Conservation (phyloP, 2,329 filamentous ascomycete species). For the Pseudogymnoascus sp. region DNA sequence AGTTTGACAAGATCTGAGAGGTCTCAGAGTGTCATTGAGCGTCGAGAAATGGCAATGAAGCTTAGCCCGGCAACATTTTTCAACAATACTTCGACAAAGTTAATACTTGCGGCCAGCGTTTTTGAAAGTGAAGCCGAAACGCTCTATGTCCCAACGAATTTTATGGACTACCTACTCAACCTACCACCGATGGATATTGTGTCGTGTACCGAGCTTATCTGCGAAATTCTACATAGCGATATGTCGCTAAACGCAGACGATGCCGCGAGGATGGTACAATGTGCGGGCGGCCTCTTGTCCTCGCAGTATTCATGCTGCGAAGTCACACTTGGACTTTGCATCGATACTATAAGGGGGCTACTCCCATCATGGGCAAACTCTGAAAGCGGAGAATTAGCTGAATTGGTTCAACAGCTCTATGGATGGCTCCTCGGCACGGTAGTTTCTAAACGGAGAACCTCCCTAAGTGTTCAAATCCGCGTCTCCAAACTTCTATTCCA, state of each 20-base stretch:
- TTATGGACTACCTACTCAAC: slow-evolving; percentile 43
- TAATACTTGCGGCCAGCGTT: slow-evolving; percentile 22
- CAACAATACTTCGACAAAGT: slow-evolving; percentile 17
- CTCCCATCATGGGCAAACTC: slow-evolving; percentile 21
- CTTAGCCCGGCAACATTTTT: slow-evolving; percentile 24
- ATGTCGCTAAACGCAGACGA: slow-evolving; percentile 41
- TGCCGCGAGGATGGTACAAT: slow-evolving; percentile 41
- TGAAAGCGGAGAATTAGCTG: slow-evolving; percentile 48
- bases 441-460: slow-evolving; percentile 61
- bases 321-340: slow-evolving; percentile 57
- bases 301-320: slow-evolving; percentile 65
- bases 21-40: slow-evolving; percentile 35
- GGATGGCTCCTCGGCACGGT: slow-evolving; percentile 63
- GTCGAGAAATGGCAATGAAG: slow-evolving; percentile 24
- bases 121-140: slow-evolving; percentile 15
- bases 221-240: slow-evolving; percentile 48
- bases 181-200: slow-evolving; percentile 48
- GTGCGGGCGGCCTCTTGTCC: slow-evolving; percentile 44
- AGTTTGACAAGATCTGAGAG: slow-evolving; percentile 38
- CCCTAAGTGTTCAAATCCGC: slow-evolving; percentile 57
- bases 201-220: slow-evolving; percentile 41
- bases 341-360: slow-evolving; percentile 56
- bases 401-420: slow-evolving; percentile 68
- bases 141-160: slow-evolving; percentile 42
- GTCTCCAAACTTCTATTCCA: slow-evolving; percentile 63